These are phyloP conservation scores for Pseudocercospora ulei DNA, from an alignment of 2,329 filamentous ascomycete genomes.

Conservation along the genomic window DNA sequence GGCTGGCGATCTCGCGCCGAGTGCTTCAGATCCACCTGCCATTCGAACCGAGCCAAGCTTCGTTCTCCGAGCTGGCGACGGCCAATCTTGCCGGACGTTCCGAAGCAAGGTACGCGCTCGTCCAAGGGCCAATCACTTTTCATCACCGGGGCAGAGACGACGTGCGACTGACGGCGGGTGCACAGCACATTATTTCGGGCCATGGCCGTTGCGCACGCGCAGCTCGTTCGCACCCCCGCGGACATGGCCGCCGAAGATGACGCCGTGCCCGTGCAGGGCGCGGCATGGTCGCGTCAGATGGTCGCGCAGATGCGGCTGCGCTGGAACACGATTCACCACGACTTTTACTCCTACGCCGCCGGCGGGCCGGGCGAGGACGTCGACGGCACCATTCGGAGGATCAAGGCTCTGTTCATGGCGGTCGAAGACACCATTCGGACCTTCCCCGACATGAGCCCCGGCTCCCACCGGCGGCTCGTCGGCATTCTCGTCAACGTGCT, in stretches of 20 bases:
- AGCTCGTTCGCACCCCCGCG: constrained; percentile 2
- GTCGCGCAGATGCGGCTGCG: constrained; percentile 7
- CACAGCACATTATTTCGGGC: constrained; percentile 9
- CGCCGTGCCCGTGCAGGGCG: constrained; percentile 8
- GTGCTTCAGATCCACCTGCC: constrained; percentile 7
- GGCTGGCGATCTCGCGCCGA: neutral
- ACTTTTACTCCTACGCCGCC: constrained; percentile 1
- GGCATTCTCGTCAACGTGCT: constrained; percentile 9
- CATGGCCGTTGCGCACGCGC: neutral
- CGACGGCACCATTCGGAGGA: constrained; percentile 11
- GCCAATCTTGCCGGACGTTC: constrained; percentile 4
- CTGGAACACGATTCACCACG: constrained; percentile 8
- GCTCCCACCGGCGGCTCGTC: constrained; percentile 6
- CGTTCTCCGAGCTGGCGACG: constrained; percentile 5
- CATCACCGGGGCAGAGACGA: no score
- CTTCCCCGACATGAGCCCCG: constrained; percentile 9
- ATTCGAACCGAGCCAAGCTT: constrained; percentile 10
- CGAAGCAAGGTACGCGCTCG: constrained; percentile 6
- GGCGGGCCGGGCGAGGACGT: constrained; percentile 10
- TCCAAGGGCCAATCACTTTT: no score
- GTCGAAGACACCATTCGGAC: constrained; percentile 11
- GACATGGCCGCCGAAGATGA: constrained; percentile 3
- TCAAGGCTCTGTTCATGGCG: constrained; percentile 14
- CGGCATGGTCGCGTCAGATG: constrained; percentile 10
- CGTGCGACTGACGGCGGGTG: constrained; percentile 5